Percentiles rank a stretch among this genome's conserved stretches.
Evolutionary conservation across 83 land plant genomes (phyloP).

Genomic region (Picea abies): DNA sequence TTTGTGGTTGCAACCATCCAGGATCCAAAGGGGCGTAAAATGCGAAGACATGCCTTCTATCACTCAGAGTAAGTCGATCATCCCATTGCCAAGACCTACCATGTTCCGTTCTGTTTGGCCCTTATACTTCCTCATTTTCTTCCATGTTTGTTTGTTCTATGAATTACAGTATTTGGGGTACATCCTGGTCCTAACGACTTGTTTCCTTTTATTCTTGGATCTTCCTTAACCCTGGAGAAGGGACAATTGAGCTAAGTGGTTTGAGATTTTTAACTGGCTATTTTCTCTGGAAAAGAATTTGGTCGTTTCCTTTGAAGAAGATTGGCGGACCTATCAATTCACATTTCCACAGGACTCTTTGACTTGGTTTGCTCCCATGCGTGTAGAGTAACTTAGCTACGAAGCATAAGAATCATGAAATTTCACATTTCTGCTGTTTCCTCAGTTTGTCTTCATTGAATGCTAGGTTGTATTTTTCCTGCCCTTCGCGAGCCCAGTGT

Average conservation of each 20-base stretch:
- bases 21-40: slow-evolving; percentile 65
- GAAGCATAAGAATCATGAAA: no score
- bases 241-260: background rate
- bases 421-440: no score
- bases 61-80: slow-evolving; percentile 32
- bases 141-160: background rate
- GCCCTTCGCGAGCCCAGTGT: no score
- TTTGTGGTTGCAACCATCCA: slow-evolving; percentile 12
- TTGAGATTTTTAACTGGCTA: background rate
- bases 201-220: background rate
- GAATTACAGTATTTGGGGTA: background rate
- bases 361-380: background rate
- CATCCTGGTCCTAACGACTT: no score
- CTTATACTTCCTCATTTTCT: background rate
- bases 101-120: no score
- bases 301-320: background rate
- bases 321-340: no score
- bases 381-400: background rate
- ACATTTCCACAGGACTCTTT: background rate
- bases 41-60: slow-evolving; percentile 60
- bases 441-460: no score
- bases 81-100: no score
- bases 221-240: background rate
- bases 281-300: background rate
- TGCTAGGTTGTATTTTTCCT: no score